A percentile compares a stretch with the other conserved stretches of the same genome.
Evolutionary conservation across 2,329 filamentous ascomycete genomes (phyloP).

Genomic region (Ceratocystis colombiana): DNA sequence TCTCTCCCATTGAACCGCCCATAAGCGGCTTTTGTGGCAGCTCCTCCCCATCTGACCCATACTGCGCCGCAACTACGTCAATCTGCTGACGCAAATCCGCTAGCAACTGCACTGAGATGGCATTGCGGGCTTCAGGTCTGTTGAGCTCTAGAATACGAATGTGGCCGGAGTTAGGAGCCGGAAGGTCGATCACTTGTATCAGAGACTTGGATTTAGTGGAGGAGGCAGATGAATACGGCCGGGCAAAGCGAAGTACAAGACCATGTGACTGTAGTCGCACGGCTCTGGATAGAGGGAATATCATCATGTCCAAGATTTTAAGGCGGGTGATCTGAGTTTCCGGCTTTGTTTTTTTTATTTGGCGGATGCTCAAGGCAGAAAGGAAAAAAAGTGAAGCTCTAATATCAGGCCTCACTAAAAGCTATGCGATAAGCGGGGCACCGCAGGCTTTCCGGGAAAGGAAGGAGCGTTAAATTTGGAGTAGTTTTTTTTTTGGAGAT

Average conservation of each 20-base stretch:
- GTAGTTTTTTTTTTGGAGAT: neutral
- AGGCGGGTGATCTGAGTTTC: neutral
- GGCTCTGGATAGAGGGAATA: neutral
- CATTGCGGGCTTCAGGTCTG: slow-evolving; percentile 75
- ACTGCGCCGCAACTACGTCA: slow-evolving; percentile 56
- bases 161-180: slow-evolving; percentile 67
- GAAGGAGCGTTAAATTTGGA: neutral
- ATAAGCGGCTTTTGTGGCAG: slow-evolving; percentile 35
- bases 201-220: slow-evolving; percentile 37
- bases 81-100: slow-evolving; percentile 61
- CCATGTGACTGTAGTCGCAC: neutral
- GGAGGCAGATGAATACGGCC: slow-evolving; percentile 39
- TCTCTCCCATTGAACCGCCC: slow-evolving; percentile 38
- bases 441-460: neutral
- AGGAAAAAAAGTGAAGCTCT: neutral
- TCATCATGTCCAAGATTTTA: neutral
- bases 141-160: slow-evolving; percentile 85
- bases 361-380: neutral
- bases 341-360: neutral
- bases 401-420: neutral
- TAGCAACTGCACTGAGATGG: slow-evolving; percentile 72
- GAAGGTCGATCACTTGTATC: slow-evolving; percentile 62
- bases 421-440: slow-evolving; percentile 4
- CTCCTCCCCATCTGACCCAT: slow-evolving; percentile 51
- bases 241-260: slow-evolving; percentile 21